Conservation (phyloP, 164 flowering plant species). For the Cinnamomum micranthum region DNA sequence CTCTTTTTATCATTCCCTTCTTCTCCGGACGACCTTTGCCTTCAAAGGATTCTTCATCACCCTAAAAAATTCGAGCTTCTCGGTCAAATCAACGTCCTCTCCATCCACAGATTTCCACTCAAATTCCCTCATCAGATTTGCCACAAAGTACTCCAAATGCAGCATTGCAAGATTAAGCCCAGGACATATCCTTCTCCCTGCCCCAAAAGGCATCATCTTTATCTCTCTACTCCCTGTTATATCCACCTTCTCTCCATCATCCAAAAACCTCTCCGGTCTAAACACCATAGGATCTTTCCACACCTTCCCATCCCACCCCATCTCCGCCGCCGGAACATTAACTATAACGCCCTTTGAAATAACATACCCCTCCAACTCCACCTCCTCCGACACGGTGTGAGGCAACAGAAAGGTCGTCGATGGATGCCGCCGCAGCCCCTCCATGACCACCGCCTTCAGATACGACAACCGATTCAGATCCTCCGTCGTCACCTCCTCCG, state of each 20-base stretch:
- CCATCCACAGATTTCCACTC: constrained; percentile 37
- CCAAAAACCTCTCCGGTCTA: constrained; percentile 42
- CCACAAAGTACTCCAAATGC: constrained; percentile 30
- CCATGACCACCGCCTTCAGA: constrained; percentile 38
- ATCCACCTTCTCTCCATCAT: constrained; percentile 17
- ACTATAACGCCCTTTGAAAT: constrained; percentile 25
- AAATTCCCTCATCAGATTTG: constrained; percentile 31
- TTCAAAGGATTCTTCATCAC: constrained; percentile 47
- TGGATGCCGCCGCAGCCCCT: constrained; percentile 37
- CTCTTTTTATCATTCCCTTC: not conserved
- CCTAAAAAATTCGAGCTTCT: constrained; percentile 34
- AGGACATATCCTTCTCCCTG: constrained; percentile 30
- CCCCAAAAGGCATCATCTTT: constrained; percentile 57
- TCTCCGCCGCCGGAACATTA: constrained; percentile 29
- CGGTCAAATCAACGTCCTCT: constrained; percentile 37
- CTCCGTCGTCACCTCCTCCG: constrained; percentile 22
- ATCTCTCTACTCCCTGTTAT: constrained; percentile 39
- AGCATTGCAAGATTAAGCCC: constrained; percentile 20
- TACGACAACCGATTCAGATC: constrained; percentile 28
- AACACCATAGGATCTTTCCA: constrained; percentile 37
- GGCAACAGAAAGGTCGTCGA: constrained; percentile 34
- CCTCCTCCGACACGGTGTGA: constrained; percentile 13
- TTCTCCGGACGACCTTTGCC: constrained; percentile 8
- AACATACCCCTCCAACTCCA: constrained; percentile 18
- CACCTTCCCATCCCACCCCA: constrained; percentile 23